Percentiles rank a stretch among this genome's conserved stretches.
phyloP scores from a whole-genome alignment of 805 yeast species.

The Candida ovalis region DNA sequence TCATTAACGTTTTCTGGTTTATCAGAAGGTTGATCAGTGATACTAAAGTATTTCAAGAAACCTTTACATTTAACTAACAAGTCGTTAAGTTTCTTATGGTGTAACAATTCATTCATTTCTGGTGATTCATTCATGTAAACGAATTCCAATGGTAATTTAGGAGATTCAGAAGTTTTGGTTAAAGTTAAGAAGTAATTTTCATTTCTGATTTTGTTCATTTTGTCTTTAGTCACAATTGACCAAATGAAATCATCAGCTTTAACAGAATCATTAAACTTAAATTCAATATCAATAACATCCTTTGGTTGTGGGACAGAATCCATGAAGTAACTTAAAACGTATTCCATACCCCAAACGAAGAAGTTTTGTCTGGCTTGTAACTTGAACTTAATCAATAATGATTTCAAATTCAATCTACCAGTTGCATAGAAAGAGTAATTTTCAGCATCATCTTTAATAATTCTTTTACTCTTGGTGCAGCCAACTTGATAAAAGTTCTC shows the following conservation, averaged over 20 bases:
- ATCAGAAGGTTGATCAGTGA: conserved; percentile 79
- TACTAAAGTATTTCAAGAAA: conserved; percentile 62
- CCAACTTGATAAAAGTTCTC: conserved; percentile 82
- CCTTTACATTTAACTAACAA: conserved; percentile 36
- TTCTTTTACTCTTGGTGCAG: conserved; percentile 39
- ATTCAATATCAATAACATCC: conserved; percentile 59
- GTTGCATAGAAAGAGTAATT: conserved; percentile 72
- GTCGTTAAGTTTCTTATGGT: conserved; percentile 46
- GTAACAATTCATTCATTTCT: conserved; percentile 69
- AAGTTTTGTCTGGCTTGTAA: conserved; percentile 80
- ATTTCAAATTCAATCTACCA: conserved; percentile 77
- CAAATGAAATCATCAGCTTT: conserved; percentile 68
- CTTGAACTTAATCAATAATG: conserved; percentile 55
- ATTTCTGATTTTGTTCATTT: conserved; percentile 73
- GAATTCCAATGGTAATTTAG: conserved; percentile 64
- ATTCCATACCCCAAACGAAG: conserved; percentile 63
- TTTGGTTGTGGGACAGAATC: conserved; percentile 51
- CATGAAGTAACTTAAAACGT: conserved; percentile 52
- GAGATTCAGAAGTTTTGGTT: conserved; percentile 75
- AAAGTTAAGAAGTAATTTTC: conserved; percentile 78
- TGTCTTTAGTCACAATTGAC: conserved; percentile 80
- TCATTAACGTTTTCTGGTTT: conserved; percentile 63
- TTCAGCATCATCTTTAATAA: conserved; percentile 60
- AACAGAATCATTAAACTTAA: conserved; percentile 46
- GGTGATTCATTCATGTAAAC: conserved; percentile 88